Conservation (phyloP, 2,329 filamentous ascomycete genomes). For the Tolypocladium paradoxum region DNA sequence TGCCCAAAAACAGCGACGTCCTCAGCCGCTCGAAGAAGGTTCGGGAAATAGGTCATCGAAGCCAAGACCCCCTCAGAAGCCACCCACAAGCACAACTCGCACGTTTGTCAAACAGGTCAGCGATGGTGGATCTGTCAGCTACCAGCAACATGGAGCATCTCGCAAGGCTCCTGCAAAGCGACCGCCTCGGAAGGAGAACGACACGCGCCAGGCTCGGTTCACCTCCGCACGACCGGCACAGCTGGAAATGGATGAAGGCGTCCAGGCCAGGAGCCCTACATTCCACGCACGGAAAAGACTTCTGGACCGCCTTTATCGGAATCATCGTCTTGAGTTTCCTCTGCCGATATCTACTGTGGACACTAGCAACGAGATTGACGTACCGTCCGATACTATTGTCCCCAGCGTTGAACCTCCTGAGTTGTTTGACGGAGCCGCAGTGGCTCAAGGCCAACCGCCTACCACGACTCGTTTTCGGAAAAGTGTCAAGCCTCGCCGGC, state of each 20-base stretch:
- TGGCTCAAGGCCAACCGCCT: neutral
- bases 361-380: too few relatives aligned
- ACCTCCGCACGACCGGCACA: constrained; percentile 35
- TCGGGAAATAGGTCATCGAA: constrained; percentile 11
- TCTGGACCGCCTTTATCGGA: constrained; percentile 44
- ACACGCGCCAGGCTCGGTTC: neutral
- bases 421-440: neutral
- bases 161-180: neutral
- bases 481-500: constrained; percentile 25
- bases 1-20: constrained; percentile 2
- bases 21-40: constrained; percentile 9
- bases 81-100: constrained; percentile 6
- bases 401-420: neutral
- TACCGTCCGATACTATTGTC: neutral
- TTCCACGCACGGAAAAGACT: constrained; percentile 42
- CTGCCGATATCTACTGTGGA: neutral
- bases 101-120: constrained; percentile 19
- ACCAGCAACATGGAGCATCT: constrained; percentile 5
- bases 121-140: constrained; percentile 16
- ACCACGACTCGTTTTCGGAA: constrained; percentile 29
- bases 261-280: constrained; percentile 20
- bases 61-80: neutral
- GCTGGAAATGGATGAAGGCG: constrained; percentile 36
- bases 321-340: constrained; percentile 6
- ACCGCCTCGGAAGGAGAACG: neutral